phyloP scores from a whole-genome alignment of 2,329 filamentous ascomycete species.

The Thelonectria olida region DNA sequence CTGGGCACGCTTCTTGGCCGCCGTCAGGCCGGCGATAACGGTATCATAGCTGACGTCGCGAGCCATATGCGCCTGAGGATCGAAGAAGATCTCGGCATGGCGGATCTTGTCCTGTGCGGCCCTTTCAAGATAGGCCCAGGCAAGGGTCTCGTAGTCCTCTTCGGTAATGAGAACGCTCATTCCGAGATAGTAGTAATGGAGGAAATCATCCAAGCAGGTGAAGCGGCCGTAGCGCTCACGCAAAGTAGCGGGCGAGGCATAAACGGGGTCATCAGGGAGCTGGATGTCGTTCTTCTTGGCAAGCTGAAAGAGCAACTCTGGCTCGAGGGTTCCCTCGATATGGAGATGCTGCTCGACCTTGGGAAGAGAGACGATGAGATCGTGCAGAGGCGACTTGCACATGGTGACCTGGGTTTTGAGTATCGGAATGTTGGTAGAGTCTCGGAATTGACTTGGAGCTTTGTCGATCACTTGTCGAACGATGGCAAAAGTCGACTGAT shows the following conservation, averaged over 20 bases:
- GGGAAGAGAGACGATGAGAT: constrained; percentile 71
- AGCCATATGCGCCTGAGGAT: constrained; percentile 77
- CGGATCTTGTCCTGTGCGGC: constrained; percentile 72
- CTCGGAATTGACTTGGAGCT: background rate
- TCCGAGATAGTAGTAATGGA: constrained; percentile 81
- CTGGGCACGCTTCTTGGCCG: constrained; percentile 68
- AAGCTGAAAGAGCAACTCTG: constrained; percentile 74
- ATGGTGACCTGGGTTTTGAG: constrained; percentile 46
- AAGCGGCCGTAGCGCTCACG: constrained; percentile 72
- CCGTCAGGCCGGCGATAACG: constrained; percentile 70
- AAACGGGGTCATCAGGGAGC: constrained; percentile 71
- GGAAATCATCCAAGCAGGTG: constrained; percentile 78
- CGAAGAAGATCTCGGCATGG: constrained; percentile 84
- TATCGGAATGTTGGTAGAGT: background rate
- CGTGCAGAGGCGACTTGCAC: constrained; percentile 61
- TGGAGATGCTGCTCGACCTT: constrained; percentile 88
- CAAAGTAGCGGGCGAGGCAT: constrained; percentile 67
- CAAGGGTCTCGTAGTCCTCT: constrained; percentile 77
- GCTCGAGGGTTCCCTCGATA: constrained; percentile 78
- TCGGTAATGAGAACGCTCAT: constrained; percentile 73
- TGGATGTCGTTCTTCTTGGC: constrained; percentile 72
- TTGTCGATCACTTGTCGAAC: background rate
- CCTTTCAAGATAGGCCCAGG: constrained; percentile 74
- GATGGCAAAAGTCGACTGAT: background rate
- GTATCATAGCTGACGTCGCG: constrained; percentile 71